Evolutionary conservation across 495 filamentous ascomycete genomes (phyloP).

Genomic region (Hypoxylon trugodes): DNA sequence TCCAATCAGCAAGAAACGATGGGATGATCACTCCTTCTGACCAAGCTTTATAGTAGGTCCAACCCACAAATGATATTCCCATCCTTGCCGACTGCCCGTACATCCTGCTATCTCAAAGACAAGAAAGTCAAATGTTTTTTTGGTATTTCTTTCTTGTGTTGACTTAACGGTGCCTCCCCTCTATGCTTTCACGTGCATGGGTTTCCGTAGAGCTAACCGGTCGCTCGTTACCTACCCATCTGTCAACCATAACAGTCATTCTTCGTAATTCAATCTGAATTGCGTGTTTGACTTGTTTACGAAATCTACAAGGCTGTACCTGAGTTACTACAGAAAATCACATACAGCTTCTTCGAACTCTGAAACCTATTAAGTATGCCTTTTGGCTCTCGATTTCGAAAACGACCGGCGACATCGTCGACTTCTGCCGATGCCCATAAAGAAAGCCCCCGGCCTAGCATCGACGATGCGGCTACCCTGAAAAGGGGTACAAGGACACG

Average conservation of each 20-base stretch:
- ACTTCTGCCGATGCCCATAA: conserved; percentile 30
- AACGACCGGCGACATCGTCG: conserved; percentile 19
- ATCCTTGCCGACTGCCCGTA: conserved; percentile 13
- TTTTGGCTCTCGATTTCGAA: conserved; percentile 31
- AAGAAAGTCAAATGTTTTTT: conserved; percentile 23
- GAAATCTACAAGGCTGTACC: conserved; percentile 1
- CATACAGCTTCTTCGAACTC: background rate
- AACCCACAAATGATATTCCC: no score
- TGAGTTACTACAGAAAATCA: no score
- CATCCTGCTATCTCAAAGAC: conserved; percentile 2
- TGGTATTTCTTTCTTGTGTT: background rate
- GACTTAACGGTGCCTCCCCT: background rate
- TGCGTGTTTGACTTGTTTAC: background rate
- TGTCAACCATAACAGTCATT: conserved; percentile 12
- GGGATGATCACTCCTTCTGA: conserved; percentile 16
- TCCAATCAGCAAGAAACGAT: conserved; percentile 20
- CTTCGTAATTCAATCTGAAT: conserved; percentile 5
- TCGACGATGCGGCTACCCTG: conserved; percentile 34
- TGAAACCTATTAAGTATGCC: conserved; percentile 25
- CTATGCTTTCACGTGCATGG: conserved; percentile 20
- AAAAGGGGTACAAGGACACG: conserved; percentile 66
- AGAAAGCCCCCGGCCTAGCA: conserved; percentile 15
- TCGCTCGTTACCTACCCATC: no score
- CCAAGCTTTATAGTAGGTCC: conserved; percentile 28
- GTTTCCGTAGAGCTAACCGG: background rate